phyloP scores from a whole-genome alignment of 768 basidiomycete species.

The Paxillus rubicundulus region DNA sequence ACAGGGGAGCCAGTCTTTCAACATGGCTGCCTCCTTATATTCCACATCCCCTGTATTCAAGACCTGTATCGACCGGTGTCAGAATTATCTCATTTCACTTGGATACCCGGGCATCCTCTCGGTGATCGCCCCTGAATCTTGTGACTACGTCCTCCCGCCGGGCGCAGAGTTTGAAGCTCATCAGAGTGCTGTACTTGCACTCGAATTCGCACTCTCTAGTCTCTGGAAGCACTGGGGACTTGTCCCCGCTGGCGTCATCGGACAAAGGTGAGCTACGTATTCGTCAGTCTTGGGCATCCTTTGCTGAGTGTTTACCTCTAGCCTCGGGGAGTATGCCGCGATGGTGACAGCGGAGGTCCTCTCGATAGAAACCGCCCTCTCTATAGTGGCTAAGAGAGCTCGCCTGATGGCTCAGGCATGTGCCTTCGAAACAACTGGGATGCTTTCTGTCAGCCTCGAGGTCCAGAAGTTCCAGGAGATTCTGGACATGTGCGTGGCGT shows the following conservation, averaged over 20 bases:
- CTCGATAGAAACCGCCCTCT: constrained; percentile 53
- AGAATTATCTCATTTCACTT: constrained; percentile 43
- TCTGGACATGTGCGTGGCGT: constrained; percentile 33
- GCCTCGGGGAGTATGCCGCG: constrained; percentile 75
- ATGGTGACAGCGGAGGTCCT: constrained; percentile 62
- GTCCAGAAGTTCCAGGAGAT: constrained; percentile 33
- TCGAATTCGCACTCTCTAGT: constrained; percentile 60
- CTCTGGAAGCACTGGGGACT: constrained; percentile 74
- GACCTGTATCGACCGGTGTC: constrained; percentile 55
- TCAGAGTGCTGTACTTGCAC: constrained; percentile 55
- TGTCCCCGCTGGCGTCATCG: constrained; percentile 56
- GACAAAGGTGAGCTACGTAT: constrained; percentile 58
- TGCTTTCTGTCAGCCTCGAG: constrained; percentile 54
- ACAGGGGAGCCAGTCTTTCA: constrained; percentile 64
- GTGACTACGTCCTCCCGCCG: constrained; percentile 18
- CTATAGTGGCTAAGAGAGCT: constrained; percentile 55
- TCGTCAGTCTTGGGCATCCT: not conserved
- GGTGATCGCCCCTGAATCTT: constrained; percentile 35
- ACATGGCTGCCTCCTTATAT: constrained; percentile 64
- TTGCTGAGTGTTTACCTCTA: constrained; percentile 25
- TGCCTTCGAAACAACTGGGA: constrained; percentile 44
- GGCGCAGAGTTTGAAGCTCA: constrained; percentile 43
- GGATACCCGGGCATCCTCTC: constrained; percentile 53
- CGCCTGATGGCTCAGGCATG: constrained; percentile 56
- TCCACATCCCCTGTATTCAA: constrained; percentile 46